Conservation (phyloP, 768 basidiomycete species). For the Naganishia friedmannii region DNA sequence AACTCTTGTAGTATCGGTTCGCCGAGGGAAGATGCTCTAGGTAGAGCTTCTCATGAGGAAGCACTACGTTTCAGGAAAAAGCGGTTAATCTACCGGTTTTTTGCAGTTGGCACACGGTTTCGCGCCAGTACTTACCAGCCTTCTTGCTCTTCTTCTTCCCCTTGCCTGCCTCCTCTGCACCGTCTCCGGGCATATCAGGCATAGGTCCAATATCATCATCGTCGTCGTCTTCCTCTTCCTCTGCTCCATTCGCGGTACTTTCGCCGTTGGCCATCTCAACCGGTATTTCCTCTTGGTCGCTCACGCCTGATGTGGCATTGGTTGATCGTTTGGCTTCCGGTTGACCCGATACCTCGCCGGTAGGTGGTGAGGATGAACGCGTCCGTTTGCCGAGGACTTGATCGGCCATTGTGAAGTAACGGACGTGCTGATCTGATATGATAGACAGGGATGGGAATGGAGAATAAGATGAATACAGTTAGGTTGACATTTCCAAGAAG, state of each 20-base stretch:
- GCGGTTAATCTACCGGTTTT: neutral
- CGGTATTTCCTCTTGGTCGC: slow-evolving; percentile 1
- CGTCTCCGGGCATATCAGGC: slow-evolving; percentile 38
- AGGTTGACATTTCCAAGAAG: neutral
- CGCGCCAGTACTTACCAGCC: slow-evolving; percentile 41
- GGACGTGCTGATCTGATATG: neutral
- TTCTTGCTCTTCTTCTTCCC: slow-evolving; percentile 46
- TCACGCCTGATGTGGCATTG: slow-evolving; percentile 9
- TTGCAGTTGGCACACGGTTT: neutral
- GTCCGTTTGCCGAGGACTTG: slow-evolving; percentile 35
- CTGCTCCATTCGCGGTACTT: neutral
- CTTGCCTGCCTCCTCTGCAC: slow-evolving; percentile 22
- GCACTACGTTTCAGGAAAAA: slow-evolving; percentile 58
- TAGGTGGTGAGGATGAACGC: slow-evolving; percentile 24
- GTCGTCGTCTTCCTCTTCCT: slow-evolving; percentile 11
- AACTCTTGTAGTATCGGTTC: slow-evolving; percentile 93
- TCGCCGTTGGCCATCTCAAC: slow-evolving; percentile 38
- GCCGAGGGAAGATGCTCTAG: slow-evolving; percentile 86
- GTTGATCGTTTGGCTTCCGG: slow-evolving; percentile 42
- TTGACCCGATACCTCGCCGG: slow-evolving; percentile 39
- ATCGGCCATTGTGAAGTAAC: neutral
- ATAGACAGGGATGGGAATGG: neutral
- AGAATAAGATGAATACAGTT: neutral
- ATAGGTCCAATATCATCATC: slow-evolving; percentile 41
- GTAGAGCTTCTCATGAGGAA: slow-evolving; percentile 89